Base-by-base conservation (phyloP, 495 filamentous ascomycete genomes). In the Podospora comata region DNA sequence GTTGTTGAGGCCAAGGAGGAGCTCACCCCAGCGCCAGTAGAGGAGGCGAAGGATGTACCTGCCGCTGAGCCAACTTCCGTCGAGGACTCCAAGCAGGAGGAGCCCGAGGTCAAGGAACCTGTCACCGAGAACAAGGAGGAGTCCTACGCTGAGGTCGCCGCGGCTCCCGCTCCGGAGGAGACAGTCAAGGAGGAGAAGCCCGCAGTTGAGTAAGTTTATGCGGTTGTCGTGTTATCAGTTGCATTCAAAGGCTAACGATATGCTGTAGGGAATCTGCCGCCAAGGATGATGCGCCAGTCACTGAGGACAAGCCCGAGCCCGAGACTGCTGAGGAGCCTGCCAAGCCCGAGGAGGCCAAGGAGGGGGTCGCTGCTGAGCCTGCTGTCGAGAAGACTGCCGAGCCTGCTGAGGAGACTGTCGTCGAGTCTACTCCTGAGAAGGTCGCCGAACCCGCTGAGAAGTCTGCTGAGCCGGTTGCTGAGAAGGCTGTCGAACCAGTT, bases 331-430 rank as follows among this genome's bases (percentile, higher is more conserved):
- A 63, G 27, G 65, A 69, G 56, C 15, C 70, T 56, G 15, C 69
- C 18, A 61, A 54, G n/a, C 66, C 68, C 4, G 70, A 71, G 65
- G 30, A 67, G 55, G 64, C 67, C 4, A 65, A 65, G 39, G 61
- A 65, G 34, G 70, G 64, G 19, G 57, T 70, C 20, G 56, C 66
- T 9, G 68, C 66, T 32, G 71, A 74, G 67, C 60, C 26, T 34
- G 34, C 26, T n/a, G 2, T 61, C 48, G 67, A 69, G 23, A 34
- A 39, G 5, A 55, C 59, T 20, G 56, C 56, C 7, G 59, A 57
- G 20, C 30, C 65, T 63, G 7, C 27, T 15, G 27, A 15, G 20
- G 60, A 62, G 27, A 5, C 30, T 32, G 30, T 30, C 18, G 19
- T 20, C 11, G 60, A 28, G 23, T 6, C 60, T n/a, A 62, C 5